Percentiles rank a stretch among this genome's conserved stretches.
phyloP scores from a whole-genome alignment of 2,329 filamentous ascomycete species.

The Endoconidiophora polonica region DNA sequence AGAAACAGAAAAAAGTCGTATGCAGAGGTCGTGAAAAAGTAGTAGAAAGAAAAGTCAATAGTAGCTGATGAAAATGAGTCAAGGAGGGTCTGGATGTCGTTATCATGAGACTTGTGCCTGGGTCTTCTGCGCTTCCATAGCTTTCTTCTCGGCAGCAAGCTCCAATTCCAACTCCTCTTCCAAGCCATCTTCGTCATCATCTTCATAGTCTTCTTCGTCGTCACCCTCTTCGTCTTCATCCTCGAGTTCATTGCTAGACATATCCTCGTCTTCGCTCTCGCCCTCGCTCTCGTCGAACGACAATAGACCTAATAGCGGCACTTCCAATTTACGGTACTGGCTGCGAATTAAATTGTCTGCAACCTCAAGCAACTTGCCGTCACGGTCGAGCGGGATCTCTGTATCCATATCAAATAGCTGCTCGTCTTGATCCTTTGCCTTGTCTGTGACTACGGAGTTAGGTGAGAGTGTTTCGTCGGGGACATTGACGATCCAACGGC shows the following conservation, averaged over 20 bases:
- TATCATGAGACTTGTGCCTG: neutral
- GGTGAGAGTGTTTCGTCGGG: constrained; percentile 22
- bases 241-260: constrained; percentile 15
- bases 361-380: constrained; percentile 26
- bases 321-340: constrained; percentile 28
- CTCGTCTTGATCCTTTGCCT: constrained; percentile 23
- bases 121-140: neutral
- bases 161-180: constrained; percentile 14
- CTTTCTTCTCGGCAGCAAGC: neutral
- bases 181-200: constrained; percentile 16
- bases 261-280: constrained; percentile 21
- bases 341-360: constrained; percentile 32
- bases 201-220: constrained; percentile 17
- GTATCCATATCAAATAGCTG: constrained; percentile 25
- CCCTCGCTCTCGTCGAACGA: constrained; percentile 29
- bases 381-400: constrained; percentile 25
- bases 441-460: constrained; percentile 16
- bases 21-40: neutral
- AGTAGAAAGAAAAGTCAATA: neutral
- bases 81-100: neutral
- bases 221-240: constrained; percentile 18
- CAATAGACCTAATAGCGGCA: constrained; percentile 28
- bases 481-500: constrained; percentile 27
- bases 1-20: neutral
- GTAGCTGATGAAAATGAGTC: neutral